phyloP scores from a whole-genome alignment of 257 asterid species.

The Prunella vulgaris region DNA sequence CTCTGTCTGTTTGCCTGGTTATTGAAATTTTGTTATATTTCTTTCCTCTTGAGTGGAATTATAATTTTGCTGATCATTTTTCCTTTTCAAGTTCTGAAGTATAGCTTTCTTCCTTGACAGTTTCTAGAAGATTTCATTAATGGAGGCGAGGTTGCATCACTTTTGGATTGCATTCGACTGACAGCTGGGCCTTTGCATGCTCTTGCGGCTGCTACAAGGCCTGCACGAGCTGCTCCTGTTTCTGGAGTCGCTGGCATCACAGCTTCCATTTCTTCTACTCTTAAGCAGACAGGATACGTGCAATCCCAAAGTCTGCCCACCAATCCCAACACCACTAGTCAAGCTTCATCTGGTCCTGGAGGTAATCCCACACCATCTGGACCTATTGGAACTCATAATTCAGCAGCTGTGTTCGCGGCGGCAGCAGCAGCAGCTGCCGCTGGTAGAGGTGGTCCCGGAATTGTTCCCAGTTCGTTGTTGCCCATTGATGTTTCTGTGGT shows the following conservation, averaged over 20 bases:
- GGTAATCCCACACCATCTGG: constrained; percentile 46
- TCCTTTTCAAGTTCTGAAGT: constrained; percentile 4
- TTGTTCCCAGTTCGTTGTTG: constrained; percentile 95
- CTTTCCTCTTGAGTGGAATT: not conserved
- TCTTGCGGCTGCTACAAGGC: constrained; percentile 98
- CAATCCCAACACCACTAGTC: constrained; percentile 55
- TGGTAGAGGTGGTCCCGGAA: constrained; percentile 96
- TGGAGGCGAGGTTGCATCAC: constrained; percentile 96
- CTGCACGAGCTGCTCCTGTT: constrained; percentile 99
- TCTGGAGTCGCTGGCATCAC: constrained; percentile 71
- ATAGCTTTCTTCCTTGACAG: constrained; percentile 33
- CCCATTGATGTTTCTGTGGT: constrained; percentile 99
- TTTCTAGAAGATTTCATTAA: constrained; percentile 97
- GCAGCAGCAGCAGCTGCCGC: constrained; percentile 95
- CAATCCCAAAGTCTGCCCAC: constrained; percentile 52
- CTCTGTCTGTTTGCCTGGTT: not conserved
- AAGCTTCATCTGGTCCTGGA: constrained; percentile 60
- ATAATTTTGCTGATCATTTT: constrained; percentile 12
- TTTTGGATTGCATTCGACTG: constrained; percentile 92
- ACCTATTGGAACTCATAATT: constrained; percentile 52
- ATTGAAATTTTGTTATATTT: not conserved
- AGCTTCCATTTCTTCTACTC: constrained; percentile 48
- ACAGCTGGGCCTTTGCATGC: constrained; percentile 99
- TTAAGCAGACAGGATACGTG: constrained; percentile 64
- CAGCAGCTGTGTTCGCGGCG: constrained; percentile 69